These are phyloP conservation scores for Hypoxylon rubiginosum DNA, from an alignment of 2,329 filamentous ascomycete species.

Conservation along the genomic window DNA sequence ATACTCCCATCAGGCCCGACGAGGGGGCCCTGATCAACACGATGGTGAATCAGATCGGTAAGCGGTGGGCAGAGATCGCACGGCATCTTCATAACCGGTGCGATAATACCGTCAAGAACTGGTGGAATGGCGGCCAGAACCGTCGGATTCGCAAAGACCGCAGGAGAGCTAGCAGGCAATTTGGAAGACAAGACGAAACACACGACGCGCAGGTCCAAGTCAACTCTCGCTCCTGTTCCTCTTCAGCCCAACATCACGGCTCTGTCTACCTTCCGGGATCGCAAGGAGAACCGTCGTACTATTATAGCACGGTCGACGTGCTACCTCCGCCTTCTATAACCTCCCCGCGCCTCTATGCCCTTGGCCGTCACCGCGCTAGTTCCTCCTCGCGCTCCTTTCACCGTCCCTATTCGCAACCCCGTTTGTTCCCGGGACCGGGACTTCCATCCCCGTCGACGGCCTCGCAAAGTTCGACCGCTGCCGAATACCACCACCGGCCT, in stretches of 20 bases:
- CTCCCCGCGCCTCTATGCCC: not conserved
- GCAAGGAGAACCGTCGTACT: not conserved
- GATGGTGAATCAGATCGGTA: slow-evolving; percentile 82
- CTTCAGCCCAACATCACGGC: not conserved
- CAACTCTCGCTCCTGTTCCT: not conserved
- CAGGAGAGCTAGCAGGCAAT: slow-evolving; percentile 46
- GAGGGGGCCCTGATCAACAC: slow-evolving; percentile 81
- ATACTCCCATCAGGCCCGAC: slow-evolving; percentile 77
- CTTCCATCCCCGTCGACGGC: slow-evolving; percentile 52
- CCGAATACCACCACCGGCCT: not conserved
- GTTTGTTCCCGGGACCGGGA: slow-evolving; percentile 38
- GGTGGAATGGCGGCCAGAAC: slow-evolving; percentile 96
- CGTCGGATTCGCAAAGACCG: slow-evolving; percentile 71
- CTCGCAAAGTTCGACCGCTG: slow-evolving; percentile 52
- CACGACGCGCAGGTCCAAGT: not conserved
- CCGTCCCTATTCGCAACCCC: slow-evolving; percentile 29
- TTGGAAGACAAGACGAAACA: not conserved
- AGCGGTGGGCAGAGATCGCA: slow-evolving; percentile 94
- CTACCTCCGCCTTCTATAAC: slow-evolving; percentile 7
- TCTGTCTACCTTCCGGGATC: not conserved
- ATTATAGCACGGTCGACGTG: not conserved
- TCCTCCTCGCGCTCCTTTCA: slow-evolving; percentile 27
- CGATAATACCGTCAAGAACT: slow-evolving; percentile 97
- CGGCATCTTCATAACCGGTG: slow-evolving; percentile 84
- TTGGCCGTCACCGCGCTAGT: not conserved